Percentiles rank a stretch among this genome's conserved stretches.
These are phyloP conservation scores for Aspergillus oerlinghausenensis DNA, from an alignment of 2,329 filamentous ascomycete species.

Conservation along the genomic window DNA sequence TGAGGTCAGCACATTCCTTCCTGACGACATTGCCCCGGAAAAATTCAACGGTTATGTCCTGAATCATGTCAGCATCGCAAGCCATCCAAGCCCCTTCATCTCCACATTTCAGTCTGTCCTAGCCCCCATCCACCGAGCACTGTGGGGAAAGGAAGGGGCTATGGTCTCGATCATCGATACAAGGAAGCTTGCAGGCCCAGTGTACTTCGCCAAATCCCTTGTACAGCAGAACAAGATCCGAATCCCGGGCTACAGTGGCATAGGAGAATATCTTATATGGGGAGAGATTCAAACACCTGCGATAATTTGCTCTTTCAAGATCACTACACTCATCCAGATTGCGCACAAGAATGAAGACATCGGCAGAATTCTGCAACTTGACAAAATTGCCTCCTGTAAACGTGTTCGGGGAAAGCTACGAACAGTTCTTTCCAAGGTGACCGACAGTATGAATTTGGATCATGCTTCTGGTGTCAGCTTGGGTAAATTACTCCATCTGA, in stretches of 20 bases:
- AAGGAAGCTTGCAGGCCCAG: slow-evolving; percentile 13
- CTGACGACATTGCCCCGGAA: slow-evolving; percentile 6
- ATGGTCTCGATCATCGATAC: slow-evolving; percentile 30
- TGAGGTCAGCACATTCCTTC: slow-evolving; percentile 4
- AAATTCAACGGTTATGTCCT: slow-evolving; percentile 20
- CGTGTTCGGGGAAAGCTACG: slow-evolving; percentile 12
- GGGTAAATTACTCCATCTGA: slow-evolving; percentile 17
- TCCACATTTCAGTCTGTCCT: slow-evolving; percentile 26
- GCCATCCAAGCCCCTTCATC: slow-evolving; percentile 29
- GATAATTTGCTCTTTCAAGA: slow-evolving; percentile 26
- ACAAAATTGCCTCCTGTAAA: slow-evolving; percentile 6
- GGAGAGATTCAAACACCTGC: slow-evolving; percentile 20
- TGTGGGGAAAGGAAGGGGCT: slow-evolving; percentile 19
- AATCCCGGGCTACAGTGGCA: slow-evolving; percentile 23
- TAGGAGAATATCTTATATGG: slow-evolving; percentile 35
- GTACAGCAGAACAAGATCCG: slow-evolving; percentile 13
- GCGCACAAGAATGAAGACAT: slow-evolving; percentile 15
- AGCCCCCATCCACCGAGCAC: slow-evolving; percentile 28
- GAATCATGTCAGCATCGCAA: slow-evolving; percentile 21
- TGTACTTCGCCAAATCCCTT: slow-evolving; percentile 26
- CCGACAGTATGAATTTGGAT: slow-evolving; percentile 8
- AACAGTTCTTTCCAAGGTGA: slow-evolving; percentile 6
- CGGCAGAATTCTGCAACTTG: slow-evolving; percentile 22
- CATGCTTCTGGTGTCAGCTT: slow-evolving; percentile 15
- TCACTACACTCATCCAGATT: slow-evolving; percentile 19